Conservation (phyloP, 257 asterid genomes). For the Solanum appendiculatum region DNA sequence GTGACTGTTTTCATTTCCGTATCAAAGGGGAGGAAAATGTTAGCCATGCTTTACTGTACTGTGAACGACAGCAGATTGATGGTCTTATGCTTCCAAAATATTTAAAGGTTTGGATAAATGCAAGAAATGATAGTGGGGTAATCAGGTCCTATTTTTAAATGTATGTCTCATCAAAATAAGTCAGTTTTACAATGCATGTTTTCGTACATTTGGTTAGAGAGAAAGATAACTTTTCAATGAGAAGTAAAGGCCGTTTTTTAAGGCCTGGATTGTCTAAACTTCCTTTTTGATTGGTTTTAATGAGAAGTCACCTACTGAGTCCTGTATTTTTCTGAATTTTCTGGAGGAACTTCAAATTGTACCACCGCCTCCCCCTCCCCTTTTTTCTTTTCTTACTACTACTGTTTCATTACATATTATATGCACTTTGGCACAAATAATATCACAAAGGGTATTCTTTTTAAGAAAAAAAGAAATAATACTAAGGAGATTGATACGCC, state of each 20-base stretch:
- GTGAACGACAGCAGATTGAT: neutral
- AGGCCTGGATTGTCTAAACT: neutral
- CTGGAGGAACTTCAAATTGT: neutral
- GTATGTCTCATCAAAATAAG: neutral
- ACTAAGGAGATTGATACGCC: neutral
- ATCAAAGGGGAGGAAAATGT: neutral
- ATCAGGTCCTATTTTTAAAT: neutral
- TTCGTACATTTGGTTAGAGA: neutral
- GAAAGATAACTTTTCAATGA: neutral
- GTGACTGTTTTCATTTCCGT: neutral
- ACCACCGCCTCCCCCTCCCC: neutral
- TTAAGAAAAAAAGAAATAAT: neutral
- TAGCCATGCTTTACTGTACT: neutral
- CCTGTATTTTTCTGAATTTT: neutral
- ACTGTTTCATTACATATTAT: neutral
- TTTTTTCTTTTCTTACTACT: neutral
- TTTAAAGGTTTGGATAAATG: neutral
- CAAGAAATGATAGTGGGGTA: neutral
- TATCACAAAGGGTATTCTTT: neutral
- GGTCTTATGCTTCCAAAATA: neutral
- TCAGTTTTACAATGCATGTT: neutral
- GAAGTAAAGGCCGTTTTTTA: neutral
- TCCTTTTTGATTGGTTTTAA: neutral
- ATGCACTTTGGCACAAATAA: neutral
- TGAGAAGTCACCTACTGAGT: neutral